A percentile compares a stretch with the other conserved stretches of the same genome.
phyloP scores from a whole-genome alignment of 768 basidiomycete genomes.

The Tricholoma sp. region DNA sequence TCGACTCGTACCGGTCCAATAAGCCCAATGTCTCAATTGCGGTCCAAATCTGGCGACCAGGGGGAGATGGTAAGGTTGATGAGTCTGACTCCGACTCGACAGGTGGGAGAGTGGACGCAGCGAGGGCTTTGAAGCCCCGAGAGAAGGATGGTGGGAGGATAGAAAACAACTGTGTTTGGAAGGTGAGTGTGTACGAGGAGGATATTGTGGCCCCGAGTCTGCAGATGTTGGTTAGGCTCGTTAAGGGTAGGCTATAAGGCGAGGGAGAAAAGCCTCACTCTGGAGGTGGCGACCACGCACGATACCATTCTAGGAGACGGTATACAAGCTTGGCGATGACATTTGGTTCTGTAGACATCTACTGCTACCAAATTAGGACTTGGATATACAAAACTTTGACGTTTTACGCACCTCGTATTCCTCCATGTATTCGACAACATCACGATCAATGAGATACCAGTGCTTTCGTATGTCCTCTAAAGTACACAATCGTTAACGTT shows the following conservation, averaged over 20 bases:
- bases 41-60: conserved; percentile 39
- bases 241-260: background rate
- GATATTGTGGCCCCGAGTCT: conserved; percentile 60
- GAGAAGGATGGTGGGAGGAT: conserved; percentile 65
- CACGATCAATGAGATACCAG: conserved; percentile 53
- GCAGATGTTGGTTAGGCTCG: conserved; percentile 8
- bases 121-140: conserved; percentile 60
- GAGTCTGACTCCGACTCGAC: conserved; percentile 11
- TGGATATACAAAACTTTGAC: background rate
- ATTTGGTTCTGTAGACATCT: conserved; percentile 44
- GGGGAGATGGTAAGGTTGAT: conserved; percentile 16
- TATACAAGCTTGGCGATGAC: conserved; percentile 51
- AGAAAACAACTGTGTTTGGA: conserved; percentile 74
- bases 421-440: conserved; percentile 53
- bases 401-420: conserved; percentile 51
- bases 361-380: background rate
- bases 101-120: conserved; percentile 50
- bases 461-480: conserved; percentile 60
- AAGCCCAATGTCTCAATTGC: conserved; percentile 69
- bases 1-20: conserved; percentile 76
- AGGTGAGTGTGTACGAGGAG: conserved; percentile 58
- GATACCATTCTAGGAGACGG: conserved; percentile 66
- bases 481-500: background rate
- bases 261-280: conserved; percentile 42
- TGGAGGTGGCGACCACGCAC: conserved; percentile 62